phyloP scores from a whole-genome alignment of 2,329 filamentous ascomycete genomes.

The Neofusicoccum cordaticola region DNA sequence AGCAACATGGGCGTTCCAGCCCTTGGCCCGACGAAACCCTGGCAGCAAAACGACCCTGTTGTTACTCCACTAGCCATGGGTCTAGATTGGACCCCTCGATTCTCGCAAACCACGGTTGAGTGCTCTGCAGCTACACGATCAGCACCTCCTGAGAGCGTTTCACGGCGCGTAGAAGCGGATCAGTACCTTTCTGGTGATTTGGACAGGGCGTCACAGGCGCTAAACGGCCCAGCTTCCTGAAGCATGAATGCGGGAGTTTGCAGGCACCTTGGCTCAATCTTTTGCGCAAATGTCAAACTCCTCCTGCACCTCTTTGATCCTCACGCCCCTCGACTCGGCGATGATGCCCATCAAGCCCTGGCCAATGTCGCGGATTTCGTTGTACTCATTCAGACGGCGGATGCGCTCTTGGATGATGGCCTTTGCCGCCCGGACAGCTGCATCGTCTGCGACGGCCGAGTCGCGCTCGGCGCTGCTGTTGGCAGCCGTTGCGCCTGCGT shows the following conservation, averaged over 20 bases:
- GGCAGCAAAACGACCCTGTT: neutral
- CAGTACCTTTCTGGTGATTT: neutral
- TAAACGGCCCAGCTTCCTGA: neutral
- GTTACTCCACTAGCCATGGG: neutral
- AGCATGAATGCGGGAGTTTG: neutral
- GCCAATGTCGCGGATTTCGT: slow-evolving; percentile 67
- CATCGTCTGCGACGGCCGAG: slow-evolving; percentile 25
- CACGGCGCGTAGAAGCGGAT: neutral
- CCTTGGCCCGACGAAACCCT: neutral
- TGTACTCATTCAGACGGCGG: slow-evolving; percentile 64
- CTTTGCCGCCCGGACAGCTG: slow-evolving; percentile 44
- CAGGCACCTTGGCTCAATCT: slow-evolving; percentile 35
- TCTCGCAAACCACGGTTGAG: neutral
- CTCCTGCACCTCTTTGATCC: slow-evolving; percentile 50
- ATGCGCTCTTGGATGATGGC: slow-evolving; percentile 62
- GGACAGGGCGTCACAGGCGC: neutral
- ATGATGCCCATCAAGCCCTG: slow-evolving; percentile 65
- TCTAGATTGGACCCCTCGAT: neutral
- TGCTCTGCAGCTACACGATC: neutral
- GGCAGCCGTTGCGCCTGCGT: slow-evolving; percentile 24
- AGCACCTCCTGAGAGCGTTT: neutral
- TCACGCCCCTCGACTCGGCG: slow-evolving; percentile 61
- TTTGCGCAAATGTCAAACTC: slow-evolving; percentile 46
- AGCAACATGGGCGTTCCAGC: neutral
- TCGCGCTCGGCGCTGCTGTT: neutral